These are phyloP conservation scores for Parascedosporium putredinis DNA, from an alignment of 2,329 filamentous ascomycete genomes.

Conservation along the genomic window DNA sequence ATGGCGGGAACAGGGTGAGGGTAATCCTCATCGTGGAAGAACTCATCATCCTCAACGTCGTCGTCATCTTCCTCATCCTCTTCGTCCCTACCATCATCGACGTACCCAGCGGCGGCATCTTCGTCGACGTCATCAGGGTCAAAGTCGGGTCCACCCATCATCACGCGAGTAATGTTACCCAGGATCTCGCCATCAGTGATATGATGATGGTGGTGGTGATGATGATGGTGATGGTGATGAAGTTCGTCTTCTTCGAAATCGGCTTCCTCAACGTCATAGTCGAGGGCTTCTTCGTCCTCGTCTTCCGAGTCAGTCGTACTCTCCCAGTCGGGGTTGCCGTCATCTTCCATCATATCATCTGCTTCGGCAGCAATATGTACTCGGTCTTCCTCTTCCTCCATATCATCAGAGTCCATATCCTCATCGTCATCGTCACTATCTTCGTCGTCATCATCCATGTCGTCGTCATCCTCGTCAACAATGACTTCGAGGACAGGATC, in stretches of 20 bases:
- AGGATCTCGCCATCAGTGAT: slow-evolving; percentile 30
- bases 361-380: slow-evolving; percentile 54
- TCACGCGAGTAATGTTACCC: slow-evolving; percentile 44
- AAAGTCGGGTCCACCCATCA: slow-evolving; percentile 40
- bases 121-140: slow-evolving; percentile 43
- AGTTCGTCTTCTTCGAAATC: slow-evolving; percentile 38
- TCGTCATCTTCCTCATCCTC: slow-evolving; percentile 57
- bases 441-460: slow-evolving; percentile 49
- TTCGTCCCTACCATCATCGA: slow-evolving; percentile 49
- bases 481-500: slow-evolving; percentile 64
- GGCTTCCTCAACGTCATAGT: slow-evolving; percentile 5
- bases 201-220: slow-evolving; percentile 4
- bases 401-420: slow-evolving; percentile 46
- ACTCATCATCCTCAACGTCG: slow-evolving; percentile 58
- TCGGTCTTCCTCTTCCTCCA: slow-evolving; percentile 40
- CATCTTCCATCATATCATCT: slow-evolving; percentile 47
- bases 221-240: slow-evolving; percentile 16
- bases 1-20: slow-evolving; percentile 36
- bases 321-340: slow-evolving; percentile 51
- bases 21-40: slow-evolving; percentile 50
- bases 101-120: slow-evolving; percentile 41
- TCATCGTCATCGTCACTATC: slow-evolving; percentile 40
- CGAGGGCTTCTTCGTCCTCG: slow-evolving; percentile 39
- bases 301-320: slow-evolving; percentile 45
- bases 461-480: slow-evolving; percentile 61